A percentile compares a stretch with the other conserved stretches of the same genome.
These are phyloP conservation scores for Oryza australiensis DNA, from an alignment of 176 grass and related monocot species.

Conservation along the genomic window DNA sequence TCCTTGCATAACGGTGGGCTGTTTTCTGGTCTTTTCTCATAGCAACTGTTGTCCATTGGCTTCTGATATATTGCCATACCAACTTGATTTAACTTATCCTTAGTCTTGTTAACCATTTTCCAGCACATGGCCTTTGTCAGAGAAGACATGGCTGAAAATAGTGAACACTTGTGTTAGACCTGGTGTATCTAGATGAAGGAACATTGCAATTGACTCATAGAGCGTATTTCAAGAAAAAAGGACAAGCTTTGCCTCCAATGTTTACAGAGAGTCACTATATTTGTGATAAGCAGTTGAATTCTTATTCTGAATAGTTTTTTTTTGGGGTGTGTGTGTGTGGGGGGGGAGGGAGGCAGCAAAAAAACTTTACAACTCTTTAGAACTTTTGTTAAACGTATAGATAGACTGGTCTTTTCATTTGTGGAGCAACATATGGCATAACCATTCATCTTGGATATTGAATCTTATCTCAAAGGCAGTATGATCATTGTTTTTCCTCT, in stretches of 20 bases:
- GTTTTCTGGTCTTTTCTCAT: conserved; percentile 77
- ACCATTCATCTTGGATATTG: not conserved
- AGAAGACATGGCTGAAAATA: conserved; percentile 76
- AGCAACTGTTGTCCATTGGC: conserved; percentile 93
- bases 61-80: conserved; percentile 91
- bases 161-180: conserved; percentile 15
- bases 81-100: conserved; percentile 79
- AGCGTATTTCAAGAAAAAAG: not conserved
- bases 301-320: not conserved
- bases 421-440: not conserved
- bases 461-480: not conserved
- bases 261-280: not conserved
- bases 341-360: too few species aligned
- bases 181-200: conserved; percentile 8
- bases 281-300: not conserved
- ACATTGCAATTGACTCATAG: not conserved
- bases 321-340: not conserved
- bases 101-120: conserved; percentile 92
- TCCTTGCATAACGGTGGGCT: conserved; percentile 78
- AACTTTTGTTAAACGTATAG: not conserved
- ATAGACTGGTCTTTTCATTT: not conserved
- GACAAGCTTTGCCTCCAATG: not conserved
- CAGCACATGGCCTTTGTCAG: conserved; percentile 94
- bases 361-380: not conserved
- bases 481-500: not conserved